Evolutionary conservation across 768 basidiomycete species (phyloP).

Genomic region (Lactifluus volemus): DNA sequence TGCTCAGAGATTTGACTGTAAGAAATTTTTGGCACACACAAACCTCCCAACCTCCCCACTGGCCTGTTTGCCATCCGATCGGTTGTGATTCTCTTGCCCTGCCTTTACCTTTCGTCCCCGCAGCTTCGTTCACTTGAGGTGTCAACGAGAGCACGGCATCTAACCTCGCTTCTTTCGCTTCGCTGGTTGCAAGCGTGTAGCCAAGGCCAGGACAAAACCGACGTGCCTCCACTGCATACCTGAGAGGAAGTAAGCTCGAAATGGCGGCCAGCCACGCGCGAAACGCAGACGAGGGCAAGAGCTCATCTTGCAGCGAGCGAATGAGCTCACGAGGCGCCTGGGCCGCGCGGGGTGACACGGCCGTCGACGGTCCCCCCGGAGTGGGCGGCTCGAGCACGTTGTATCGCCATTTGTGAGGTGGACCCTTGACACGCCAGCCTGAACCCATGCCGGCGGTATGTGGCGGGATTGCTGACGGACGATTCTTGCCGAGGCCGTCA

Average conservation of each 20-base stretch:
- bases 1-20: neutral
- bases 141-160: constrained; percentile 86
- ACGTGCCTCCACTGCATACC: constrained; percentile 69
- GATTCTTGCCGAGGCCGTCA: constrained; percentile 50
- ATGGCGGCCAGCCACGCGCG: constrained; percentile 81
- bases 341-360: constrained; percentile 45
- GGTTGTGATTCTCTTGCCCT: constrained; percentile 27
- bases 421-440: constrained; percentile 70
- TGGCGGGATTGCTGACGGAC: constrained; percentile 47
- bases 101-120: constrained; percentile 19
- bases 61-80: constrained; percentile 58
- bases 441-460: constrained; percentile 54
- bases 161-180: constrained; percentile 70
- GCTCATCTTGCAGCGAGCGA: constrained; percentile 60
- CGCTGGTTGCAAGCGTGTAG: constrained; percentile 88
- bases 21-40: constrained; percentile 19
- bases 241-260: constrained; percentile 60
- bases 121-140: constrained; percentile 37
- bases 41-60: constrained; percentile 95
- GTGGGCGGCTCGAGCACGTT: constrained; percentile 43
- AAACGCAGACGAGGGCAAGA: constrained; percentile 78
- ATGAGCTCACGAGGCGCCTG: constrained; percentile 51
- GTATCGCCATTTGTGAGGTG: constrained; percentile 94
- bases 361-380: constrained; percentile 31
- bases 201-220: constrained; percentile 89